Conservation (phyloP, 352 stramenopile species). For the Phytophthora idaei region DNA sequence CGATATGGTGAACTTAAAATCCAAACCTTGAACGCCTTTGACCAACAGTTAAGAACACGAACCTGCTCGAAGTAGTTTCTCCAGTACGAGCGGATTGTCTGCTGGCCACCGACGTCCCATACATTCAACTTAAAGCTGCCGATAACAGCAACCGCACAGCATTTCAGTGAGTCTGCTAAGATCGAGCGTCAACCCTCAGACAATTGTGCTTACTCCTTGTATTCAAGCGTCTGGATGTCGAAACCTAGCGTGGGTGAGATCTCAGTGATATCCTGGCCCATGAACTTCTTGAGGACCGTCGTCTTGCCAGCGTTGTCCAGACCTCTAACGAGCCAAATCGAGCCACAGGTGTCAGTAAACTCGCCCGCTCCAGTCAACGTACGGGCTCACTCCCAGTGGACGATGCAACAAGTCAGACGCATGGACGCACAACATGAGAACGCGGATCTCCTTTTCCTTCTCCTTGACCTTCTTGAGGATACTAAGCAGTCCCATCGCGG, state of each 20-base stretch:
- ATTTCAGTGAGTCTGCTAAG: background rate
- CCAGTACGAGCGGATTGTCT: constrained; percentile 99
- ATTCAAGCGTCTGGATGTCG: constrained; percentile 99
- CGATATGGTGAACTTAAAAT: background rate
- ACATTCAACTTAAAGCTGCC: constrained; percentile 98
- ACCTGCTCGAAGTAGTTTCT: constrained; percentile 99
- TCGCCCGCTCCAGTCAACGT: constrained; percentile 8
- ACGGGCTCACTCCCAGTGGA: background rate
- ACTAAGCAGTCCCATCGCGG: constrained; percentile 88
- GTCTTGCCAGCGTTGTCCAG: constrained; percentile 99
- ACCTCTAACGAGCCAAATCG: constrained; percentile 56
- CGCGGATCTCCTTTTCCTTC: constrained; percentile 98
- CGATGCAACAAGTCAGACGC: background rate
- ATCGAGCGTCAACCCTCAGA: background rate
- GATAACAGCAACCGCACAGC: background rate
- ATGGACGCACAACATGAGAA: constrained; percentile 94
- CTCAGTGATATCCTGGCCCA: constrained; percentile 95
- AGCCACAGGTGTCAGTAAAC: constrained; percentile 11
- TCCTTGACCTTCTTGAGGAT: constrained; percentile 98
- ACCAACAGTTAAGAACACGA: background rate
- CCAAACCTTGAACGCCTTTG: background rate
- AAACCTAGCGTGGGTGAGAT: constrained; percentile 99
- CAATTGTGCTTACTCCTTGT: constrained; percentile 76
- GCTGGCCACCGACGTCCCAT: constrained; percentile 99
- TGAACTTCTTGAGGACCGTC: constrained; percentile 98